Percentiles rank a stretch among this genome's conserved stretches.
Conservation (phyloP, 768 basidiomycete genomes). For the Rhodotorula toruloides region DNA sequence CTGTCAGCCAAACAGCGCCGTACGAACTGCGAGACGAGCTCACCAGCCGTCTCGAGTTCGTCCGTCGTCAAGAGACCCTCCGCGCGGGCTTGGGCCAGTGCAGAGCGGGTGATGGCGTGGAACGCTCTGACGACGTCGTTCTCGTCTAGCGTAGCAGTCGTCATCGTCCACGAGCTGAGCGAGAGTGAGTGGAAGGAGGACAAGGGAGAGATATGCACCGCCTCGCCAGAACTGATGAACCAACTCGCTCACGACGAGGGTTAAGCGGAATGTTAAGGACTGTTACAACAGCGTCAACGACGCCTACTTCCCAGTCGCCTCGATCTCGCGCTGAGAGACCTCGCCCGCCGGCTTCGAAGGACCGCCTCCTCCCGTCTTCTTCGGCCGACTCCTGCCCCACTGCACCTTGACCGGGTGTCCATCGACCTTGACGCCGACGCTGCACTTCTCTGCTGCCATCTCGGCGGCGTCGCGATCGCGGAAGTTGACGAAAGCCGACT, state of each 20-base stretch:
- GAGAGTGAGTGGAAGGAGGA: not conserved
- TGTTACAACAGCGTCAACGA: too few species aligned
- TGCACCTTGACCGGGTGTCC: slow-evolving; percentile 67
- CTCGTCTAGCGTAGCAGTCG: not conserved
- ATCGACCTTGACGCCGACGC: slow-evolving; percentile 82
- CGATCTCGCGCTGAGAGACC: slow-evolving; percentile 30
- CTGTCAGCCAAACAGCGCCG: not conserved
- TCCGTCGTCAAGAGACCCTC: slow-evolving; percentile 69
- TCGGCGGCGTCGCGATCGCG: slow-evolving; percentile 76
- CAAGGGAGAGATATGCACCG: not conserved
- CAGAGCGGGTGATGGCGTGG: slow-evolving; percentile 15
- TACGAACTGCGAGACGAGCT: not conserved
- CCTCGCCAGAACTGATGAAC: not conserved
- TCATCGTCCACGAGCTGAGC: not conserved
- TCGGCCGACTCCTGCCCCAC: slow-evolving; percentile 74
- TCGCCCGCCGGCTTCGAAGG: slow-evolving; percentile 46
- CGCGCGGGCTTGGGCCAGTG: slow-evolving; percentile 56
- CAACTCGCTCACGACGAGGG: not conserved
- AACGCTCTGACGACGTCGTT: slow-evolving; percentile 16
- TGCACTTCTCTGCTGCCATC: slow-evolving; percentile 77
- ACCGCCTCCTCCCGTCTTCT: slow-evolving; percentile 50
- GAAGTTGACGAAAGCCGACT: slow-evolving; percentile 92
- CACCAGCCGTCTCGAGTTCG: slow-evolving; percentile 65
- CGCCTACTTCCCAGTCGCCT: slow-evolving; percentile 27
- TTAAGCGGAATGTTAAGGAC: too few species aligned